Percentiles rank a stretch among this genome's conserved stretches.
phyloP scores from a whole-genome alignment of 148 eudicot genomes.

The Arbutus unedo region DNA sequence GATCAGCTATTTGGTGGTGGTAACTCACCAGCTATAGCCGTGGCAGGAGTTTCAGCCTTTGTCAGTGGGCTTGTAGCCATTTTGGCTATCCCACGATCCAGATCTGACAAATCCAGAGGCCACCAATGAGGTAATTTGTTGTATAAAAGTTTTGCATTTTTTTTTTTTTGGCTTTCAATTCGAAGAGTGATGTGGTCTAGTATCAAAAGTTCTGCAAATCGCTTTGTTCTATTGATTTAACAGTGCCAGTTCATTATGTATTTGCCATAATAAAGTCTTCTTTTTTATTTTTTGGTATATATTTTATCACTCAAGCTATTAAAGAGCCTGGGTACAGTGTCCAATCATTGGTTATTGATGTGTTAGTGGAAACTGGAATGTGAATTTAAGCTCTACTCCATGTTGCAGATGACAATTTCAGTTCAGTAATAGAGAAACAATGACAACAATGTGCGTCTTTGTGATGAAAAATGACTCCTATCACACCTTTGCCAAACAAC shows the following conservation, averaged over 20 bases:
- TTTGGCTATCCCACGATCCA: conserved; percentile 63
- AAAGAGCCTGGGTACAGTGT: background rate
- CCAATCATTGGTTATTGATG: background rate
- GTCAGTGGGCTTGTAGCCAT: conserved; percentile 62
- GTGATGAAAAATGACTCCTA: background rate
- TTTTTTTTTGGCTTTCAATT: conserved; percentile 14
- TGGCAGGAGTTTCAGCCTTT: conserved; percentile 68
- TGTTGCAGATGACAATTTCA: conserved; percentile 4
- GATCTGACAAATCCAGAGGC: conserved; percentile 47
- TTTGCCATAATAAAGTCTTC: background rate
- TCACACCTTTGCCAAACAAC: too few species aligned
- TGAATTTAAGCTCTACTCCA: background rate
- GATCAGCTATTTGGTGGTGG: conserved; percentile 86
- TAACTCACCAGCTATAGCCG: conserved; percentile 78
- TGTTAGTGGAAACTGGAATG: background rate
- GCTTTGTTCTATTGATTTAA: conserved; percentile 18
- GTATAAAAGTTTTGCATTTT: conserved; percentile 18
- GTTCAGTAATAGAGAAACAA: background rate
- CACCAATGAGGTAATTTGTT: conserved; percentile 40
- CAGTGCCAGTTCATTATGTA: conserved; percentile 2
- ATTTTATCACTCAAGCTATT: background rate
- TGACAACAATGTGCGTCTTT: background rate
- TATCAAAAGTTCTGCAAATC: conserved; percentile 22
- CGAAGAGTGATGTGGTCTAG: conserved; percentile 17
- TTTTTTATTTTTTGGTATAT: background rate